Percentiles rank a stretch among this genome's conserved stretches.
phyloP scores from a whole-genome alignment of 169 alveolate genomes.

The Condylostoma magnum region DNA sequence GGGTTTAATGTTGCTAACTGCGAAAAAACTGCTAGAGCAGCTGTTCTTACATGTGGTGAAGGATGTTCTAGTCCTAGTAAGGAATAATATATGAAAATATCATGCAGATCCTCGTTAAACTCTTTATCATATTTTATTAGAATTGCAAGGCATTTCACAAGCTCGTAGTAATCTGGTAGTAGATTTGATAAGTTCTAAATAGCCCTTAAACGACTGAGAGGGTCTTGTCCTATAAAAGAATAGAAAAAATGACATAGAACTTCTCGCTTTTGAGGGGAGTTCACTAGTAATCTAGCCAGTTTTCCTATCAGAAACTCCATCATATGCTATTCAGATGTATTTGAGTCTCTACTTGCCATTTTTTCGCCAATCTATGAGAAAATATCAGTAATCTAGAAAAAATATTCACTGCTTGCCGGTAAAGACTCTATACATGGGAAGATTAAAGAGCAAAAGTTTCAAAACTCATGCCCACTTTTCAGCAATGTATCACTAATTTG shows the following conservation, averaged over 20 bases:
- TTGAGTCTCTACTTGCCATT: constrained; percentile 39
- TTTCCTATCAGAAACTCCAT: constrained; percentile 39
- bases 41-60: constrained; percentile 25
- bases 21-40: constrained; percentile 48
- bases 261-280: constrained; percentile 49
- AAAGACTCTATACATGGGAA: constrained; percentile 11
- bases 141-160: constrained; percentile 26
- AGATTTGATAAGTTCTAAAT: constrained; percentile 6
- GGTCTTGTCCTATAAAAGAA: constrained; percentile 41
- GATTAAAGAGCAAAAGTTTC: not conserved
- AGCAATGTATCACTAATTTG: not conserved
- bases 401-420: not conserved
- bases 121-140: constrained; percentile 29
- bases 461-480: constrained; percentile 25
- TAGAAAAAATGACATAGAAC: constrained; percentile 45
- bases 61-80: constrained; percentile 27
- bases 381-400: constrained; percentile 34
- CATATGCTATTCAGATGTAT: constrained; percentile 39
- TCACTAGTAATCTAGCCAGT: constrained; percentile 28
- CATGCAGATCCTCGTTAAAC: constrained; percentile 24
- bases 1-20: constrained; percentile 36
- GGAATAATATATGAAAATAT: constrained; percentile 24
- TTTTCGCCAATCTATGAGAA: constrained; percentile 50
- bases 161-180: constrained; percentile 23
- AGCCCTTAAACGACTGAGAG: not conserved